These are phyloP conservation scores for Melanogaster broomeanus DNA, from an alignment of 768 basidiomycete genomes.

Conservation along the genomic window DNA sequence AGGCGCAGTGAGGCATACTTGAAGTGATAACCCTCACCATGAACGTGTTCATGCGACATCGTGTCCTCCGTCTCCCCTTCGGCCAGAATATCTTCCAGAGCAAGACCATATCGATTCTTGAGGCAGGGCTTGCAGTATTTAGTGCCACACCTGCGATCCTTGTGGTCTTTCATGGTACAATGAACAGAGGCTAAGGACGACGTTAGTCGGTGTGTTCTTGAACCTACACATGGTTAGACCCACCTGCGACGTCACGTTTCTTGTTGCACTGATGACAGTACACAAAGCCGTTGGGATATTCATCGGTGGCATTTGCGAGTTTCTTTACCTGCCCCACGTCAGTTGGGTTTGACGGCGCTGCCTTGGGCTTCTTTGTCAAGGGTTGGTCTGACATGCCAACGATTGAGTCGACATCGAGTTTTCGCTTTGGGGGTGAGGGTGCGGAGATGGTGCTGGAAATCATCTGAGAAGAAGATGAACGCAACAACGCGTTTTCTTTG, in stretches of 20 bases:
- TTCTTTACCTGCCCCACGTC: slow-evolving; percentile 12
- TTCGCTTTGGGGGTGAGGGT: slow-evolving; percentile 49
- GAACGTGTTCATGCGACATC: slow-evolving; percentile 28
- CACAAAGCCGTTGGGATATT: slow-evolving; percentile 41
- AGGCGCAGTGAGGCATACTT: slow-evolving; percentile 39
- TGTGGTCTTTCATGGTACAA: slow-evolving; percentile 37
- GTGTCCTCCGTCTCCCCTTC: slow-evolving; percentile 29
- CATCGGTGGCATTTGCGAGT: slow-evolving; percentile 22
- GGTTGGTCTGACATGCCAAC: slow-evolving; percentile 23
- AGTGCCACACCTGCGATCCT: slow-evolving; percentile 47
- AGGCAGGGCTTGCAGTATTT: slow-evolving; percentile 70
- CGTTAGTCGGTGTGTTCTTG: slow-evolving; percentile 8
- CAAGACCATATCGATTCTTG: slow-evolving; percentile 60
- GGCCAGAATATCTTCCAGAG: slow-evolving; percentile 44
- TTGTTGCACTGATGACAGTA: slow-evolving; percentile 76
- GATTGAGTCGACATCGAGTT: slow-evolving; percentile 35
- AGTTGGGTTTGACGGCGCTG: slow-evolving; percentile 34
- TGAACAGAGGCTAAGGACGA: slow-evolving; percentile 32
- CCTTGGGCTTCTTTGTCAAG: slow-evolving; percentile 19
- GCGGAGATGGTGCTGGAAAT: slow-evolving; percentile 31
- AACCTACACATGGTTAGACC: slow-evolving; percentile 12
- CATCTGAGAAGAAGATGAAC: slow-evolving; percentile 32
- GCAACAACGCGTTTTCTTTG: slow-evolving; percentile 50
- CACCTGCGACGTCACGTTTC: slow-evolving; percentile 57
- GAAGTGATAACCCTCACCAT: slow-evolving; percentile 46